Evolutionary conservation across 306 rosid species (phyloP), one percentile per base, ranked within the genome.

Genomic region (Vigna reflexopilosa): DNA sequence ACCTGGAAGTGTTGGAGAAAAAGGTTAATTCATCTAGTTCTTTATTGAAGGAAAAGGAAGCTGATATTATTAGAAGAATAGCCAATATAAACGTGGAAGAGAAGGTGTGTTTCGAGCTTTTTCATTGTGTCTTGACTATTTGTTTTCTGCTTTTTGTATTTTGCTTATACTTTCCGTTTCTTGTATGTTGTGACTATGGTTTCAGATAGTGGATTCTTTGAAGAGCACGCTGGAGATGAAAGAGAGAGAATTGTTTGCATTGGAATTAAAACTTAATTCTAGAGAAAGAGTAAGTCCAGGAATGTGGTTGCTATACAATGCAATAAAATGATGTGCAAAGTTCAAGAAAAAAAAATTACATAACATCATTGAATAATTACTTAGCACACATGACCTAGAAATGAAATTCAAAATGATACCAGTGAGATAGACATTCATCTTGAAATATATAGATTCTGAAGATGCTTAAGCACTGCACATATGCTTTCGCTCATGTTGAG

Each of bases 201-300:
- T 79, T 86, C 92, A 95, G 99, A 88, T 82, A 71, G 84, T 78
- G 56, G 77, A 79, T 80, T 85, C 81, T 61, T 20, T 80, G 45
- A 84, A 77, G 78, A 80, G 54, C 70, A 52, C 14, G 56, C 71
- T 91, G 20, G 93, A 85, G 88, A 69, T 52, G 80, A 93, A 88
- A 84, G 87, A 84, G 82, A 89, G 80, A 59, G 90, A 88, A 49
- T 84, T 95, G 42, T 87, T 32, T 66, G 86, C 67, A 28, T 45
- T 82, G 83, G 96, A 95, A 80, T 80, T 77, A 73, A 87, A 91
- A 62, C 93, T 95, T 62, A 83, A 67, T 77, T 82, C 80, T 74
- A 88, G 90, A 81, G 98, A 95, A 91, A 90, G 61, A 52, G 99
- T 91, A 84, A 82, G 96, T 91, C 42, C 11, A 6, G 76, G 22